Conservation (phyloP, 257 asterid genomes). For the Solanum chiquidenum region DNA sequence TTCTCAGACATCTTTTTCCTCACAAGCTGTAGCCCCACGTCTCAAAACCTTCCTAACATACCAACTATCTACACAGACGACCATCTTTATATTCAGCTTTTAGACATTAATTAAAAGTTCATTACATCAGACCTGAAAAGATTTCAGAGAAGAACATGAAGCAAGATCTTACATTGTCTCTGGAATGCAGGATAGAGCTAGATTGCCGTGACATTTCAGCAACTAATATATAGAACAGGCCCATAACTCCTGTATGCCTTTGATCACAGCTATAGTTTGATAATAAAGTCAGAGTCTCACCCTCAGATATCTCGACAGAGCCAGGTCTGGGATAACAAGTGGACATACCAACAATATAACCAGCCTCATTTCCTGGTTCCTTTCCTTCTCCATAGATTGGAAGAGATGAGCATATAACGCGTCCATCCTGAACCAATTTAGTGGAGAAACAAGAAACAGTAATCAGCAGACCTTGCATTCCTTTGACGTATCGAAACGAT, state of each 20-base stretch:
- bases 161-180: slow-evolving; percentile 23
- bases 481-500: not conserved
- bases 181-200: slow-evolving; percentile 10
- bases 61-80: not conserved
- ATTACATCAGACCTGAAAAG: not conserved
- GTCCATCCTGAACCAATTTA: slow-evolving; percentile 44
- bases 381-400: slow-evolving; percentile 67
- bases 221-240: slow-evolving; percentile 65
- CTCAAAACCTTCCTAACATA: not conserved
- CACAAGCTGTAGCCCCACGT: not conserved
- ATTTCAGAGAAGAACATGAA: not conserved
- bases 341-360: slow-evolving; percentile 83
- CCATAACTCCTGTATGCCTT: slow-evolving; percentile 85
- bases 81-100: not conserved
- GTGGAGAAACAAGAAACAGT: not conserved
- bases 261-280: slow-evolving; percentile 53
- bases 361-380: slow-evolving; percentile 77
- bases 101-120: not conserved
- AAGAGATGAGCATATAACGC: slow-evolving; percentile 56
- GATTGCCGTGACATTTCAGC: slow-evolving; percentile 31
- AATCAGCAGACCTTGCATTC: not conserved
- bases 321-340: slow-evolving; percentile 81
- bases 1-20: not conserved
- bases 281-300: slow-evolving; percentile 52
- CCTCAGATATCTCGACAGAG: slow-evolving; percentile 53